A percentile compares a stretch with the other conserved stretches of the same genome.
Conservation (phyloP, 345 rosid genomes). For the Eucalyptus caleyi region DNA sequence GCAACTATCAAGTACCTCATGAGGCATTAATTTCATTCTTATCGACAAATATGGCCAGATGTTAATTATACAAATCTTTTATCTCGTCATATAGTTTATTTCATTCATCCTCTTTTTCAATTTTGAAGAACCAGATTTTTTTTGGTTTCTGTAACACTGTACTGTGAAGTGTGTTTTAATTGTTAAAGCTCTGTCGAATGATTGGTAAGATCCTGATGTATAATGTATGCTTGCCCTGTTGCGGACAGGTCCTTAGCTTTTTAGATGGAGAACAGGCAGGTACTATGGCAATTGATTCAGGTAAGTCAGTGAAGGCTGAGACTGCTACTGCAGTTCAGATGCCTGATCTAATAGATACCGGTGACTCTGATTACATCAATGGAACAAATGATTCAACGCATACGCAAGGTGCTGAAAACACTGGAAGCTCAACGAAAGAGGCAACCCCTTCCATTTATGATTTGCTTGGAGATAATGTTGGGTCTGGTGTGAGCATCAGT, state of each 20-base stretch:
- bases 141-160: neutral
- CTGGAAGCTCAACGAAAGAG: constrained; percentile 12
- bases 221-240: neutral
- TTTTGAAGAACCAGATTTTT: neutral
- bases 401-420: constrained; percentile 18
- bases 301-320: constrained; percentile 35
- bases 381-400: constrained; percentile 28
- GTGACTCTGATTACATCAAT: constrained; percentile 35
- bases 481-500: constrained; percentile 10
- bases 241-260: constrained; percentile 61
- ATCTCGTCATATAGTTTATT: neutral
- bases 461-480: constrained; percentile 53
- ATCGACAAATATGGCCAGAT: neutral
- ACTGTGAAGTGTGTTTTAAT: neutral
- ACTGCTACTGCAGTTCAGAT: constrained; percentile 19
- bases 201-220: neutral
- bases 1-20: neutral
- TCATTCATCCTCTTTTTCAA: neutral
- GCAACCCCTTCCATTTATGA: constrained; percentile 47
- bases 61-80: neutral
- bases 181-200: neutral
- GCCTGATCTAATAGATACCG: constrained; percentile 77
- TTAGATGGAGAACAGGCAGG: constrained; percentile 42
- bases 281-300: constrained; percentile 23
- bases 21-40: neutral